Percentiles rank a stretch among this genome's conserved stretches.
Evolutionary conservation across 768 basidiomycete genomes (phyloP).

Genomic region (Hortiboletus campestris): DNA sequence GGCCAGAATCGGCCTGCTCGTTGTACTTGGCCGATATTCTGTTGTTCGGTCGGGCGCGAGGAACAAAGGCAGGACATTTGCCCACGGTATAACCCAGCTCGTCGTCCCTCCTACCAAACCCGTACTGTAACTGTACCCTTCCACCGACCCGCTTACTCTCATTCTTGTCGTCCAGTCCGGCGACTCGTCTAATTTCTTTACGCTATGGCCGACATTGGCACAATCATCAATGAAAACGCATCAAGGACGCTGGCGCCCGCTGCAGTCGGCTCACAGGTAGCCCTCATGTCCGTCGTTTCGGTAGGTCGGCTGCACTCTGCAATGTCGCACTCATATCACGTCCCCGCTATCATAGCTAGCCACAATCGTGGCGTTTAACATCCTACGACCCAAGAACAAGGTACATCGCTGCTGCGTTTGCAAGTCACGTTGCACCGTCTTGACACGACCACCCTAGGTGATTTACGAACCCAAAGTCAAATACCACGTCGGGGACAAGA

Average conservation of each 20-base stretch:
- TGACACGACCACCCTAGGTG: slow-evolving; percentile 46
- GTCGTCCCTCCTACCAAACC: background rate
- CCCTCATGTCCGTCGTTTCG: slow-evolving; percentile 69
- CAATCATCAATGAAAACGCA: slow-evolving; percentile 34
- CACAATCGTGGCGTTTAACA: slow-evolving; percentile 75
- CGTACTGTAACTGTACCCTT: slow-evolving; percentile 15
- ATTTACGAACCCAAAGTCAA: slow-evolving; percentile 95
- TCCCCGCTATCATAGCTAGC: slow-evolving; percentile 42
- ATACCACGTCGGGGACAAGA: slow-evolving; percentile 76
- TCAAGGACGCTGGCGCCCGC: slow-evolving; percentile 72
- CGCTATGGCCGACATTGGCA: slow-evolving; percentile 33
- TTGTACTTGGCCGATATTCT: too few relatives aligned
- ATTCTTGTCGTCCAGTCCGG: slow-evolving; percentile 14
- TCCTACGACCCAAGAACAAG: slow-evolving; percentile 88
- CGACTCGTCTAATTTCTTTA: slow-evolving; percentile 17
- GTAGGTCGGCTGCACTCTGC: slow-evolving; percentile 43
- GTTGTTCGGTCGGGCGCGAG: background rate
- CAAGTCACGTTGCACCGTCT: background rate
- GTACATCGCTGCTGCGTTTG: slow-evolving; percentile 34
- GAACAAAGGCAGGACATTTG: background rate
- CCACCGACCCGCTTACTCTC: slow-evolving; percentile 21
- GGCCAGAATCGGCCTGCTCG: background rate
- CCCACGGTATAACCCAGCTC: background rate
- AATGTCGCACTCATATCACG: background rate
- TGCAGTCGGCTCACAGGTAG: slow-evolving; percentile 77